Conservation (phyloP, 257 asterid species). For the Jaltomata sinuosa region DNA sequence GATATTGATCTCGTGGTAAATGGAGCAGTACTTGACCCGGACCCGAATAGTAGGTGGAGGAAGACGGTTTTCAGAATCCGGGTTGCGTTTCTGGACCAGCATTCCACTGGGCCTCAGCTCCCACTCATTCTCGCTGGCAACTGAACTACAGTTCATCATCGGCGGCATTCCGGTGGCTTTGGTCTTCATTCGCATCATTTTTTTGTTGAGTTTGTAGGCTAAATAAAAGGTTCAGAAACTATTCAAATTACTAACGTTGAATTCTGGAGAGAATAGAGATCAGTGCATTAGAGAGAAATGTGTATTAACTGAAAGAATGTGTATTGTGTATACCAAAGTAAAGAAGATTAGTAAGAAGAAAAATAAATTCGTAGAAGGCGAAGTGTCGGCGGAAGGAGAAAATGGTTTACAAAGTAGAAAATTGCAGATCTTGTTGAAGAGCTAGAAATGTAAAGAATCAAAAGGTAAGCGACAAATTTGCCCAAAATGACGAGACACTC, state of each 20-base stretch:
- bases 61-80: conserved; percentile 18
- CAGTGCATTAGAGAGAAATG: background rate
- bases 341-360: no score
- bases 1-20: conserved; percentile 29
- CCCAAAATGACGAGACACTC: background rate
- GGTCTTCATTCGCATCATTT: conserved; percentile 19
- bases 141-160: background rate
- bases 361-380: background rate
- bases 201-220: background rate
- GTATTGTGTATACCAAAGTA: no score
- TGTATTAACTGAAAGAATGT: no score
- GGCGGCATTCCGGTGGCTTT: conserved; percentile 1
- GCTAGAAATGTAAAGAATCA: background rate
- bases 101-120: conserved; percentile 50
- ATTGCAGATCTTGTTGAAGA: background rate
- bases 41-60: conserved; percentile 35
- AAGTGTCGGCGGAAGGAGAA: background rate
- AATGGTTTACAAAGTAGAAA: background rate
- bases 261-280: background rate
- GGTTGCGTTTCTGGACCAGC: conserved; percentile 36
- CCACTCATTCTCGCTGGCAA: conserved; percentile 20
- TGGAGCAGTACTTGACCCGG: conserved; percentile 34
- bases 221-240: background rate
- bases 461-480: background rate
- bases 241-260: background rate